phyloP scores from a whole-genome alignment of 2,329 filamentous ascomycete genomes.

The Penicillium rolfsii region DNA sequence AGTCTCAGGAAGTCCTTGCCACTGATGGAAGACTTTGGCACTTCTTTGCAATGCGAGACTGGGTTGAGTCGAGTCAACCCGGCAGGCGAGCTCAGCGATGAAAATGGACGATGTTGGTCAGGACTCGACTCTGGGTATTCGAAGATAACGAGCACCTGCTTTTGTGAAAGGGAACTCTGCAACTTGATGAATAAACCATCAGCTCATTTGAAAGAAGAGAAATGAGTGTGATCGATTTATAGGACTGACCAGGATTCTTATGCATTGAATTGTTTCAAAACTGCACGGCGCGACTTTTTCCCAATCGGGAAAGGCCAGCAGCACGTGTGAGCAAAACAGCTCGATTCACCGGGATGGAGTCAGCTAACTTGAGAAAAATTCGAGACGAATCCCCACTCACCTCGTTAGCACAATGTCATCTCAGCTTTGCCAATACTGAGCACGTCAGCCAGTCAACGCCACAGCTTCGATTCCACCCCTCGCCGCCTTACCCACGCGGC shows the following conservation, averaged over 20 bases:
- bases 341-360: not conserved
- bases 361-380: not conserved
- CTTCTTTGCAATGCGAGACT: not conserved
- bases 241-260: not conserved
- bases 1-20: not conserved
- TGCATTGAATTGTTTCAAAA: not conserved
- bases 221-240: too few species aligned
- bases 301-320: conserved; percentile 3
- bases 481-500: not conserved
- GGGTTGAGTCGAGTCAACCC: not conserved
- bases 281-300: not conserved
- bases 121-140: not conserved
- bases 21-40: not conserved
- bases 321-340: not conserved
- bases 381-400: not conserved
- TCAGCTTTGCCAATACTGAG: too few species aligned
- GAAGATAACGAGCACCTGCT: not conserved
- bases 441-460: not conserved
- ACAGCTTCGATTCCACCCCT: not conserved
- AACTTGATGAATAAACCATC: not conserved
- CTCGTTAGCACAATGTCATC: not conserved
- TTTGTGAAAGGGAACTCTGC: not conserved
- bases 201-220: not conserved
- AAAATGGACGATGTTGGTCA: not conserved
- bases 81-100: not conserved